Percentiles rank a stretch among this genome's conserved stretches.
phyloP scores from a whole-genome alignment of 352 stramenopile genomes.

The Peronosclerospora sorghi region DNA sequence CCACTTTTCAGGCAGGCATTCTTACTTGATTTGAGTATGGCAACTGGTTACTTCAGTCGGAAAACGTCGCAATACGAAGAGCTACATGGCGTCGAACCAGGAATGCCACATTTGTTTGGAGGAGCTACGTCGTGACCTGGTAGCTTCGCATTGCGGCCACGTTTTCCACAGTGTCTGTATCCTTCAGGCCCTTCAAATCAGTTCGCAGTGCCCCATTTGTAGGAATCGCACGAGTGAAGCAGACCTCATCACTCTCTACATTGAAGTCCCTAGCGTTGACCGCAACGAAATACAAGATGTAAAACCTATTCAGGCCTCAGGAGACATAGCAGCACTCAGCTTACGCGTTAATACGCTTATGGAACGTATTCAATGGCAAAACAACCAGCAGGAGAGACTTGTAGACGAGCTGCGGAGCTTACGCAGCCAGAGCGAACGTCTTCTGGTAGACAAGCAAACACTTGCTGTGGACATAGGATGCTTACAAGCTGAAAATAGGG shows the following conservation, averaged over 20 bases:
- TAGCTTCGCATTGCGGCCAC: conserved; percentile 52
- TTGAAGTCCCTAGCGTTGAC: conserved; percentile 30
- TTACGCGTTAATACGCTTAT: conserved; percentile 46
- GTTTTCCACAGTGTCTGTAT: conserved; percentile 67
- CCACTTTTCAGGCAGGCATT: background rate
- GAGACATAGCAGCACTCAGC: conserved; percentile 33
- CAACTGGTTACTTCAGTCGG: conserved; percentile 1
- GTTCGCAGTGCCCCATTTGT: conserved; percentile 64
- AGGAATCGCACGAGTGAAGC: conserved; percentile 27
- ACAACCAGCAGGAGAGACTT: conserved; percentile 57
- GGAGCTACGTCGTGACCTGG: conserved; percentile 50
- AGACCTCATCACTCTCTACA: conserved; percentile 55
- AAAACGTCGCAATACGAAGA: conserved; percentile 1
- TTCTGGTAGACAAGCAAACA: conserved; percentile 50
- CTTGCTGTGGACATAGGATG: conserved; percentile 35
- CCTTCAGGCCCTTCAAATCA: conserved; percentile 61
- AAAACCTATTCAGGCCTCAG: conserved; percentile 1
- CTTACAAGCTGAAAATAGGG: conserved; percentile 38
- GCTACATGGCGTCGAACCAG: conserved; percentile 20
- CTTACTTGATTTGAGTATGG: conserved; percentile 1
- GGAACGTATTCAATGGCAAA: conserved; percentile 68
- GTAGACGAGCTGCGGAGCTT: conserved; percentile 44
- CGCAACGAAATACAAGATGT: background rate
- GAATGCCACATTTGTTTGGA: conserved; percentile 81
- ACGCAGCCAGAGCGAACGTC: conserved; percentile 50